These are phyloP conservation scores for Amanita pseudoporphyria DNA, from an alignment of 768 basidiomycete species.

Conservation along the genomic window DNA sequence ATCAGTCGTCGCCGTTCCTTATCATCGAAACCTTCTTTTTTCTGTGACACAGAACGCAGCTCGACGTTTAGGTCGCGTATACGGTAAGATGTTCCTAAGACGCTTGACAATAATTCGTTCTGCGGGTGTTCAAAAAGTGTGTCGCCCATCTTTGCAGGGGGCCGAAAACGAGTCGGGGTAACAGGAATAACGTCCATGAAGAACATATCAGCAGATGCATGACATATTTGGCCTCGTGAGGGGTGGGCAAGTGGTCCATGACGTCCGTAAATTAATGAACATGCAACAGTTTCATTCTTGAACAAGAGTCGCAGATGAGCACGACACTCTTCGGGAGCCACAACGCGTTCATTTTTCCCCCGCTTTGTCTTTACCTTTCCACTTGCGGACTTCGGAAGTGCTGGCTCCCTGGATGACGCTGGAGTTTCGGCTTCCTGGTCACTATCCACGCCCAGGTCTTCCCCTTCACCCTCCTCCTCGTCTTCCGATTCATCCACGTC, in stretches of 20 bases:
- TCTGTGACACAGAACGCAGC: constrained; percentile 51
- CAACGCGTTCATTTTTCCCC: constrained; percentile 83
- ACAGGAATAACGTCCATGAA: constrained; percentile 92
- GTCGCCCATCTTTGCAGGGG: constrained; percentile 86
- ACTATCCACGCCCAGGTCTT: constrained; percentile 27
- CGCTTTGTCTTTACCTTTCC: constrained; percentile 68
- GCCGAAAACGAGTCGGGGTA: constrained; percentile 92
- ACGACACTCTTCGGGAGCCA: constrained; percentile 88
- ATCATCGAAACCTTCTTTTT: constrained; percentile 45
- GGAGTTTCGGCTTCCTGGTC: constrained; percentile 37
- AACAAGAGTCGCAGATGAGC: constrained; percentile 90
- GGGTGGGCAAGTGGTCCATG: constrained; percentile 77
- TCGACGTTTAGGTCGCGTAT: constrained; percentile 68
- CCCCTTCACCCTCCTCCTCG: constrained; percentile 39
- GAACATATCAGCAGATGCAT: constrained; percentile 89
- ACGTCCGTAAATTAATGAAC: constrained; percentile 82
- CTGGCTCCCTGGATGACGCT: constrained; percentile 15
- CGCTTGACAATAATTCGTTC: constrained; percentile 78
- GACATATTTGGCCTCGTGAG: constrained; percentile 47
- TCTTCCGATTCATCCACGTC: constrained; percentile 44
- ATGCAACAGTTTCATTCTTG: constrained; percentile 70
- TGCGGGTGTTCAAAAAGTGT: constrained; percentile 94
- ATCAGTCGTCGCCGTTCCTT: constrained; percentile 45
- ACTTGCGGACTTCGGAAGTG: constrained; percentile 63
- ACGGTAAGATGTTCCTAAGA: constrained; percentile 72